Base-by-base conservation (phyloP, 1,139 yeast species). In the Pichia sp. region DNA sequence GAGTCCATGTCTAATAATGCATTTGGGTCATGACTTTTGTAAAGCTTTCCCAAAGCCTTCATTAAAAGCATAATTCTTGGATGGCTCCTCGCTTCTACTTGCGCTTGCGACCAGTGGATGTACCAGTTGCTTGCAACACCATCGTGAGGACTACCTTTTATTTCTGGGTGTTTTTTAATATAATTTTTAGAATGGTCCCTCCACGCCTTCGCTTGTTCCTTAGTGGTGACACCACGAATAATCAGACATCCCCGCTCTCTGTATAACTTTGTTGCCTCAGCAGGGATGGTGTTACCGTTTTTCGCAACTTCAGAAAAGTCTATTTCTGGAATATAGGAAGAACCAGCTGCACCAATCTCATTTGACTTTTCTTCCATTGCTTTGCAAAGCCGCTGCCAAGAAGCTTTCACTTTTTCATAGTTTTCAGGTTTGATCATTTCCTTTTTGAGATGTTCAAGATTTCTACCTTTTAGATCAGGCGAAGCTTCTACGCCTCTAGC, bases 21-120 rank as follows among this genome's bases (percentile, higher is more conserved):
- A 23, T 44, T 32, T 44, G 31, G 32, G 16, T 44, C 30, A 44
- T 44, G 16, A 23, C 13, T 44, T 8, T 44, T 44, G 47, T 44
- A 44, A 30, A 44, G 32, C n/a, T 23, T 15, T 8, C 47, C 30
- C 30, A 44, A 30, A 29, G 34, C 26, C 30, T 23, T 44, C 47
- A 44, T 44, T 26, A 44, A 10, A 7, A 29, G 47, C 19, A 44
- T 7, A 30, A 44, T 8, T 44, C 47, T 44, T 5, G 47, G 47
- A 26, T 44, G 47, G 32, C 47, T 44, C 32, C 47, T 44, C 16
- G 47, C 47, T 23, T 44, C 47, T 29, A 44, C 47, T 44, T 44
- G 47, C 8, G 47, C 47, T 23, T 44, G 47, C 30, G 47, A 44
- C 47, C 47, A 44, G 16, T 44, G 47, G 8, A 44, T 44, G 16